Conservation (phyloP, 768 basidiomycete genomes). For the Tylopilus intermedius region DNA sequence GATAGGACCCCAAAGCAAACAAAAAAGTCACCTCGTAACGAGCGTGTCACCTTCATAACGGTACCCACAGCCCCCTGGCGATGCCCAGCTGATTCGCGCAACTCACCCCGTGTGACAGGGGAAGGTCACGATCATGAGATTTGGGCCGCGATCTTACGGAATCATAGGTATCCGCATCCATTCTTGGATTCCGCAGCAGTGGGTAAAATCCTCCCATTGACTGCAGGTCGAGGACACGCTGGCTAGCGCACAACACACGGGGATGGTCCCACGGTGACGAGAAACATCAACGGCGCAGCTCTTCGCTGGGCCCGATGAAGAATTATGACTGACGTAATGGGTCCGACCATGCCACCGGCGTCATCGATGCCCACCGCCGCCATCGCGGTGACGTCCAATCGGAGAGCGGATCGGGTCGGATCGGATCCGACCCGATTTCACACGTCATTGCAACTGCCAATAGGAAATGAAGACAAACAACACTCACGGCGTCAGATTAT, state of each 20-base stretch:
- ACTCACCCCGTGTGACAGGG: not conserved
- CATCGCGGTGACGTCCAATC: conserved; percentile 6
- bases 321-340: conserved; percentile 19
- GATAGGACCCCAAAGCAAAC: too few relatives aligned
- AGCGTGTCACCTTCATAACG: conserved; percentile 7
- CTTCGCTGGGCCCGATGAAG: not conserved
- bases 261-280: conserved; percentile 16
- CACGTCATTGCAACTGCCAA: conserved; percentile 16
- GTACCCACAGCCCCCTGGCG: conserved; percentile 7
- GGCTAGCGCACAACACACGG: not conserved
- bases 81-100: not conserved
- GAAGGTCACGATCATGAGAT: conserved; percentile 11
- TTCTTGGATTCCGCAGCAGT: conserved; percentile 11
- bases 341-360: conserved; percentile 20
- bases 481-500: conserved; percentile 63
- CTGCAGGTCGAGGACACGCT: not conserved
- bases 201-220: not conserved
- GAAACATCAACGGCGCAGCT: not conserved
- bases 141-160: conserved; percentile 11
- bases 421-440: conserved; percentile 8
- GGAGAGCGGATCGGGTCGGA: not conserved
- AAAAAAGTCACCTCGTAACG: conserved; percentile 3
- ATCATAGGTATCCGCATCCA: conserved; percentile 4
- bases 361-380: conserved; percentile 26
- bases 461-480: conserved; percentile 6